A percentile compares a stretch with the other conserved stretches of the same genome.
phyloP scores from a whole-genome alignment of 2,329 filamentous ascomycete species.

The Aspergillus unguis region DNA sequence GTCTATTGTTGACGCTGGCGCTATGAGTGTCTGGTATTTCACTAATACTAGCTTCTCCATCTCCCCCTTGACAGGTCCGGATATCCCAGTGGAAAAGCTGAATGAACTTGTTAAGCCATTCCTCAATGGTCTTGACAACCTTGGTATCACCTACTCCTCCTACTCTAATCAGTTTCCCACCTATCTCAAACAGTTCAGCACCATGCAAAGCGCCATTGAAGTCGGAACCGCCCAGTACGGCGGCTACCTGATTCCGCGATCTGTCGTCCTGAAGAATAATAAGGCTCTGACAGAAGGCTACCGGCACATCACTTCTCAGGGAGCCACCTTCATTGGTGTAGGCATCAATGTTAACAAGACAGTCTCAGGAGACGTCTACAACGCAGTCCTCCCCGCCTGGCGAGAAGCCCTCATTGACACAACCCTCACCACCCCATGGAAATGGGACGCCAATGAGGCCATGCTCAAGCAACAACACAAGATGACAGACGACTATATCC shows the following conservation, averaged over 20 bases:
- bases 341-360: slow-evolving; percentile 36
- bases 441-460: slow-evolving; percentile 31
- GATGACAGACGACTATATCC: slow-evolving; percentile 42
- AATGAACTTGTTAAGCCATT: slow-evolving; percentile 48
- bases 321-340: slow-evolving; percentile 4
- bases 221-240: slow-evolving; percentile 41
- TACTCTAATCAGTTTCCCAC: slow-evolving; percentile 29
- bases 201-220: slow-evolving; percentile 29
- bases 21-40: slow-evolving; percentile 51
- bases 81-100: slow-evolving; percentile 44
- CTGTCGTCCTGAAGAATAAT: slow-evolving; percentile 8
- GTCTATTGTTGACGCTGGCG: slow-evolving; percentile 50
- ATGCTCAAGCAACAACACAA: slow-evolving; percentile 35
- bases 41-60: slow-evolving; percentile 51
- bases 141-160: slow-evolving; percentile 33
- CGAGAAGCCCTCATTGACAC: slow-evolving; percentile 42
- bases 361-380: slow-evolving; percentile 40
- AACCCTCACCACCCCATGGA: slow-evolving; percentile 37
- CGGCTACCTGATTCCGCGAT: slow-evolving; percentile 31
- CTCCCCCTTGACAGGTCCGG: slow-evolving; percentile 48
- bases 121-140: slow-evolving; percentile 36
- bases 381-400: slow-evolving; percentile 44
- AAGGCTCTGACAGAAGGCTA: slow-evolving; percentile 1
- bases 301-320: slow-evolving; percentile 8
- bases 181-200: slow-evolving; percentile 33